Conservation (phyloP, 1,139 yeast species). For the Geotrichum reessii region DNA sequence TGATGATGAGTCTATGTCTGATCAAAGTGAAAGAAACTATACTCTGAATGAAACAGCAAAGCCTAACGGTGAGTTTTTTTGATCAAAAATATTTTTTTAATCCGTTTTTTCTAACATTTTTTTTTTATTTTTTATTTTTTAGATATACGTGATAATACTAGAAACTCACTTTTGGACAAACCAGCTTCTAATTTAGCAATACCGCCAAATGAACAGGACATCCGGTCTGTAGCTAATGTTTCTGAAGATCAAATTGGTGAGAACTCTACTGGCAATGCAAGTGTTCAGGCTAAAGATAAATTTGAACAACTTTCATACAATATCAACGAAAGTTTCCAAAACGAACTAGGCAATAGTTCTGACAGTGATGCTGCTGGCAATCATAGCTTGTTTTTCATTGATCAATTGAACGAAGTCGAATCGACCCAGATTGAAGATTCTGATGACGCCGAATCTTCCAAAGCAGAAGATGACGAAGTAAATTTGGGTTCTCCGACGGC, state of each 20-base stretch:
- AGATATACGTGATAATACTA: neutral
- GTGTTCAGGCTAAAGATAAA: conserved; percentile 19
- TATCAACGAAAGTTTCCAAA: conserved; percentile 19
- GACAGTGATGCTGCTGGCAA: neutral
- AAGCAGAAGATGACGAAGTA: neutral
- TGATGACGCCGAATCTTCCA: neutral
- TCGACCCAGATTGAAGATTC: neutral
- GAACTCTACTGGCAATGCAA: neutral
- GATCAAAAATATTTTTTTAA: neutral
- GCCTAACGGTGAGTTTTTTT: conserved; percentile 13
- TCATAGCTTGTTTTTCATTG: neutral
- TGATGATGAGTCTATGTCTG: conserved; percentile 20
- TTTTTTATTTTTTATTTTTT: too few species aligned
- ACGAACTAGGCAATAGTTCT: conserved; percentile 14
- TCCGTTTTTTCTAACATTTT: too few species aligned
- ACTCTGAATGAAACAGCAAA: neutral
- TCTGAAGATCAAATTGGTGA: neutral
- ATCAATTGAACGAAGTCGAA: neutral
- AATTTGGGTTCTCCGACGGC: neutral
- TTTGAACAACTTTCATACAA: conserved; percentile 20
- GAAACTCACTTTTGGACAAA: neutral
- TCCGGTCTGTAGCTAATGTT: neutral
- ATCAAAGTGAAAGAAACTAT: neutral
- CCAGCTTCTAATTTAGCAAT: neutral
- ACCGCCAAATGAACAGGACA: neutral